Conservation (phyloP, 1,284 basidiomycete genomes). For the Phylloporus gajari region DNA sequence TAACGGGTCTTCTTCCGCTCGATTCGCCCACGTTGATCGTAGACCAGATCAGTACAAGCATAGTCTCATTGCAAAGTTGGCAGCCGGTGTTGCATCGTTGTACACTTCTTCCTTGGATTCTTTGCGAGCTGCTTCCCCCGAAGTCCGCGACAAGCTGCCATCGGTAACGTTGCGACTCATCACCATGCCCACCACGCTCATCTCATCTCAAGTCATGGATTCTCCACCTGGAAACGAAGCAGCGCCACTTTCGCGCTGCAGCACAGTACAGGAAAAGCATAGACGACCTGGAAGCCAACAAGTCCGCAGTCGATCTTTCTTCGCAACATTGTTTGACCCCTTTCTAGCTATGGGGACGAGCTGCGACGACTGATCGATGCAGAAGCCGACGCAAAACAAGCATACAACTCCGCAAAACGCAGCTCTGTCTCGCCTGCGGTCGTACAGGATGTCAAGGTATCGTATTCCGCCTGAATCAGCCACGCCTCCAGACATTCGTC, state of each 20-base stretch:
- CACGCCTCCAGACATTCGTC: neutral
- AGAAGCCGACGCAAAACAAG: conserved; percentile 75
- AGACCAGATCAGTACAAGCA: conserved; percentile 81
- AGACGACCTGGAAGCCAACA: conserved; percentile 88
- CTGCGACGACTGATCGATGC: conserved; percentile 80
- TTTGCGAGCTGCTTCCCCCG: conserved; percentile 60
- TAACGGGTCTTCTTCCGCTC: conserved; percentile 42
- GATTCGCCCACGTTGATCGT: conserved; percentile 1
- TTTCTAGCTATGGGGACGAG: conserved; percentile 83
- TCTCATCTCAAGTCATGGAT: conserved; percentile 73
- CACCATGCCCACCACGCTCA: conserved; percentile 24
- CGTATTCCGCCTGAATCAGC: neutral
- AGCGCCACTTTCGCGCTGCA: conserved; percentile 88
- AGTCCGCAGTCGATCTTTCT: conserved; percentile 51
- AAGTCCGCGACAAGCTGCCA: conserved; percentile 62
- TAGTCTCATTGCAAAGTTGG: conserved; percentile 86
- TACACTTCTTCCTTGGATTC: conserved; percentile 69
- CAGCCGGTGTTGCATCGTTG: conserved; percentile 77
- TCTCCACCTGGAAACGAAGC: conserved; percentile 85
- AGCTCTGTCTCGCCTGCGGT: conserved; percentile 72
- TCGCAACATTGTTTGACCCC: conserved; percentile 14
- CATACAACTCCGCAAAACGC: conserved; percentile 75
- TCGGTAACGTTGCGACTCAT: conserved; percentile 52
- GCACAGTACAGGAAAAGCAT: conserved; percentile 90
- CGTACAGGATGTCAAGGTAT: conserved; percentile 81